These are phyloP conservation scores for Golubevia sp. DNA, from an alignment of 1,284 basidiomycete species.

Conservation along the genomic window DNA sequence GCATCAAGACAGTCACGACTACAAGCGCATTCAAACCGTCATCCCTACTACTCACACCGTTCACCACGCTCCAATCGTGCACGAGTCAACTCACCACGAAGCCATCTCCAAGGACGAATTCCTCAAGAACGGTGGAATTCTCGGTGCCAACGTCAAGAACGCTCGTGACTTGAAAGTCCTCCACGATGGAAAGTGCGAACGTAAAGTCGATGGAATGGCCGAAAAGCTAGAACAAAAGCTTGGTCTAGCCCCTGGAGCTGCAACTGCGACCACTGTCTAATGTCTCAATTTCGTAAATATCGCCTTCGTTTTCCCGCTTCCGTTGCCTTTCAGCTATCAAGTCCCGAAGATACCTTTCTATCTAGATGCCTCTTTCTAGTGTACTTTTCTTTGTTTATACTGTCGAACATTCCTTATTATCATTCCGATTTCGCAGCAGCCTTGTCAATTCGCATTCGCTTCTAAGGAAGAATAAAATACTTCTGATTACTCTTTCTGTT, in stretches of 20 bases:
- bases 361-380: no score
- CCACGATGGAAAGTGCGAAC: constrained; percentile 46
- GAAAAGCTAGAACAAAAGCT: constrained; percentile 37
- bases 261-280: no score
- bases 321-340: no score
- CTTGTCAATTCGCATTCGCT: no score
- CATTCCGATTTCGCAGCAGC: no score
- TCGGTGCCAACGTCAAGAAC: constrained; percentile 23
- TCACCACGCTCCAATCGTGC: constrained; percentile 54
- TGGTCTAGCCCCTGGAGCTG: constrained; percentile 14
- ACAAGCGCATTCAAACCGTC: constrained; percentile 51
- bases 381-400: no score
- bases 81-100: constrained; percentile 51
- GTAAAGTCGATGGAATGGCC: constrained; percentile 44
- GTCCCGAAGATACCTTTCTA: no score
- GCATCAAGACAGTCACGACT: constrained; percentile 50
- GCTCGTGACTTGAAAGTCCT: constrained; percentile 41
- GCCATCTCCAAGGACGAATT: constrained; percentile 48
- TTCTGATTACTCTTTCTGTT: no score
- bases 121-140: constrained; percentile 40
- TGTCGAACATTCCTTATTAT: no score
- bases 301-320: no score
- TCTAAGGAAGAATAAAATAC: no score
- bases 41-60: constrained; percentile 49
- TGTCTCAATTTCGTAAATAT: no score